Percentiles rank a stretch among this genome's conserved stretches.
phyloP scores from a whole-genome alignment of 352 stramenopile species.

The Bremia lactucae region DNA sequence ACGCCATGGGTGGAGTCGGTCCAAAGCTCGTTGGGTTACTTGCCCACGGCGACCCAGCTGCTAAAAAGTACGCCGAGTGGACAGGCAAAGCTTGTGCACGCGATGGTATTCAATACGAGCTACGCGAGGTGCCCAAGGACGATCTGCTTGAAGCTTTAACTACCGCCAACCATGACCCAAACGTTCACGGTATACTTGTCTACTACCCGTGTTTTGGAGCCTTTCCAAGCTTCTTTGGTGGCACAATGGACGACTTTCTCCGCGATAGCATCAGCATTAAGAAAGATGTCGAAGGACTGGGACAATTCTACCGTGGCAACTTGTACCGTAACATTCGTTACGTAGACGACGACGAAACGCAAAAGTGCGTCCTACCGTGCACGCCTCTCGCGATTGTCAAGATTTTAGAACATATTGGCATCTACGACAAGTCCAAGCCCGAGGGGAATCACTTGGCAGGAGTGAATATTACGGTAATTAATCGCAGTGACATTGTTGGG shows the following conservation, averaged over 20 bases:
- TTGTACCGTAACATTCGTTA: slow-evolving; percentile 96
- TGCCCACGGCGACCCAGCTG: slow-evolving; percentile 90
- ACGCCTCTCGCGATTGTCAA: slow-evolving; percentile 93
- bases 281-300: slow-evolving; percentile 95
- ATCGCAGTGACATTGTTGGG: slow-evolving; percentile 95
- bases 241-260: slow-evolving; percentile 96
- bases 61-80: slow-evolving; percentile 95
- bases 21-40: slow-evolving; percentile 88
- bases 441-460: slow-evolving; percentile 60
- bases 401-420: slow-evolving; percentile 87
- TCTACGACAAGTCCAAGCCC: slow-evolving; percentile 73
- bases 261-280: slow-evolving; percentile 92
- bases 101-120: slow-evolving; percentile 95
- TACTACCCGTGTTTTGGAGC: slow-evolving; percentile 98
- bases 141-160: slow-evolving; percentile 90
- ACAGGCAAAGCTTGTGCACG: slow-evolving; percentile 89
- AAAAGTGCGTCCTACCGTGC: slow-evolving; percentile 96
- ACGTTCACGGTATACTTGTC: slow-evolving; percentile 96
- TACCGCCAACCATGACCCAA: slow-evolving; percentile 87
- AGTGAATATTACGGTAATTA: slow-evolving; percentile 92
- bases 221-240: slow-evolving; percentile 93
- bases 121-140: slow-evolving; percentile 89
- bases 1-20: slow-evolving; percentile 64
- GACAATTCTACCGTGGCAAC: slow-evolving; percentile 93
- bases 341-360: slow-evolving; percentile 78